Evolutionary conservation across 768 basidiomycete genomes (phyloP).

Genomic region (Trametes villosa): DNA sequence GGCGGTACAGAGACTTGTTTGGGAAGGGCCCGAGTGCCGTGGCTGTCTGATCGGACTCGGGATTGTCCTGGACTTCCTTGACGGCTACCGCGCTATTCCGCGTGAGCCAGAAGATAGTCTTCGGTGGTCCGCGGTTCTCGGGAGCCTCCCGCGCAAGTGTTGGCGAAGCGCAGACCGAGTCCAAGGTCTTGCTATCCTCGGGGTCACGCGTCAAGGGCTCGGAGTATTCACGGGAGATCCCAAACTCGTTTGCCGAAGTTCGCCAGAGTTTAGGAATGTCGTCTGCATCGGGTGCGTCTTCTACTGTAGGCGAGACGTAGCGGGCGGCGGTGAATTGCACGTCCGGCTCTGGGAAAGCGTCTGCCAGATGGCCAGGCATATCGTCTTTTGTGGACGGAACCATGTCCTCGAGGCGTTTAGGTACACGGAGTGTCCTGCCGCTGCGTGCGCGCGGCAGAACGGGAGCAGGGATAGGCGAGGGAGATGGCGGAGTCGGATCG

Average conservation of each 20-base stretch:
- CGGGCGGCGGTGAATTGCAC: no score
- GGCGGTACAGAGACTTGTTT: slow-evolving; percentile 28
- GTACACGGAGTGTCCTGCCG: no score
- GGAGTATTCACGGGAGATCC: not conserved
- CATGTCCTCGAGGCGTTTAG: no score
- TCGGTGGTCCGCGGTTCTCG: not conserved
- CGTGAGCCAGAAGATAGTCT: not conserved
- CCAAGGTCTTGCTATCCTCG: not conserved
- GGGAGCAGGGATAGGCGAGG: no score
- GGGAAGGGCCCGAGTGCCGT: slow-evolving; percentile 2
- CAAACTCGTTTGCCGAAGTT: not conserved
- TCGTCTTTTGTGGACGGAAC: no score
- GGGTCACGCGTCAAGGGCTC: not conserved
- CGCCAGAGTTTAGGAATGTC: not conserved
- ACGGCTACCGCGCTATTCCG: no score
- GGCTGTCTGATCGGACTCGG: no score
- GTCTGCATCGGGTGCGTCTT: not conserved
- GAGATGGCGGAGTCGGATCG: no score
- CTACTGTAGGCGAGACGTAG: not conserved
- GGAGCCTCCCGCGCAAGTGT: not conserved
- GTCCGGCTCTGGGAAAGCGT: no score
- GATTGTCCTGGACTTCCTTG: no score
- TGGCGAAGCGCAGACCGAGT: not conserved
- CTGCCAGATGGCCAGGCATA: no score
- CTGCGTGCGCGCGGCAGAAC: no score